Base-by-base conservation (phyloP, 179 eudicot species). In the Heliamphora pulchella region DNA sequence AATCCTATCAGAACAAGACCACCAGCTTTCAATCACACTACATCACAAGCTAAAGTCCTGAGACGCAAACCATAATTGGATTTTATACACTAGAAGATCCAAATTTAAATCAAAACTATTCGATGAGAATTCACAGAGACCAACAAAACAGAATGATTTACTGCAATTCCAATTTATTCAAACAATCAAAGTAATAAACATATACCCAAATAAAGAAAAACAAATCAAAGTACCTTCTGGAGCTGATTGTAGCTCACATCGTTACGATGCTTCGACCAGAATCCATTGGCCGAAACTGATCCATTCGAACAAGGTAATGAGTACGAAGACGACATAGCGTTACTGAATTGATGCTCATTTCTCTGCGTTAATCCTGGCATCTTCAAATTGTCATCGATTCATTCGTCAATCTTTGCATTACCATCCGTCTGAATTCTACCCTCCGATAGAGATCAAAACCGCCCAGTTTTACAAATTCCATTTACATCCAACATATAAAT, bases 201-300 rank as follows among this genome's bases (percentile, higher is more conserved):
- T 47, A 15, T 46, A 50, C n/a, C 63, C 18, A 31, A 0, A 5
- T 7, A 54, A 61, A 20, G 5, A 18, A 48, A n/a, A 4, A 53
- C 9, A 13, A 63, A 73, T 55, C 58, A 3, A 15, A 61, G 61
- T 87, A 96, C 99, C 99, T 96, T 94, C 88, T 92, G 96, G 53
- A 96, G 94, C 91, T 94, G 97, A 87, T 89, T 87, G 81, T 80
- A 86, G 89, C 92, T 87, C 75, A 96, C 80, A 83, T 89, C 97
- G 80, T 84, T 87, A 2, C 96, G 86, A 79, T 92, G 93, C 82
- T 87, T 91, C 54, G 99, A 94, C 99, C 99, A 94, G 80, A 94
- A 92, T 47, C 91, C 97, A 82, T 87, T 87, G 18, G 84, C 82
- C 1, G 90, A 85, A 74, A 89, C 85, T 79, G 96, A 90, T 87